Base-by-base conservation (phyloP, 257 asterid species). In the Nicotiana obtusifolia region DNA sequence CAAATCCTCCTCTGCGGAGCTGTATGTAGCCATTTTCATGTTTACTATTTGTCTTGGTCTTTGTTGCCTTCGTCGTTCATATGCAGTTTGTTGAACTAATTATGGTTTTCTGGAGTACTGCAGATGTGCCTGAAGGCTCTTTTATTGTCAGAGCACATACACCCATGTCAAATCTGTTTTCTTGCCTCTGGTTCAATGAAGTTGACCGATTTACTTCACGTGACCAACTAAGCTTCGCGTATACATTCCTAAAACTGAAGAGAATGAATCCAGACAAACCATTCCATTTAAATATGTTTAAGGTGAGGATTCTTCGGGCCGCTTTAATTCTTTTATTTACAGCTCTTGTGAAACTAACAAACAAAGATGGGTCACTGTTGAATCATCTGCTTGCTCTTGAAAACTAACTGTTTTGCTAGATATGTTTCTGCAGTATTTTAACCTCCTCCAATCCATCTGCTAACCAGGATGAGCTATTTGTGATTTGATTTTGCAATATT, bases 171-270 rank as follows among this genome's bases (percentile, higher is more conserved):
- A 94, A 94, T 86, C 86, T 94, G 84, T 94, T 94, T 87, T 90
- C 97, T 33, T 93, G 99, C 92, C 93, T 95, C 83, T 95, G 99
- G 99, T 95, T 93, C 89, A 93, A 93, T 31, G 99, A 93, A 81
- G 97, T 91, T 81, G 91, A 93, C 83, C 97, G 92, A 17, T 95
- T 95, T 73, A 95, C 99, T 22, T 92, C 98, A 77, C 92, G 97
- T 30, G 99, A 95, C 88, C 99, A 95, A 81, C 90, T 95, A 84
- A 93, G 99, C 90, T 95, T 95, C 69, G 96, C 92, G 16, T 95
- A 91, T 86, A 92, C 99, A 7, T 93, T 84, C 88, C 86, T 95
- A 90, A 95, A 95, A 88, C 86, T 95, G 87, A 90, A 80, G 87
- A 88, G 96, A 83, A 81, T 89, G 87, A 95, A 95, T 88, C 94